Base-by-base conservation (phyloP, 208 protist genomes). In the Polymyxa betae region DNA sequence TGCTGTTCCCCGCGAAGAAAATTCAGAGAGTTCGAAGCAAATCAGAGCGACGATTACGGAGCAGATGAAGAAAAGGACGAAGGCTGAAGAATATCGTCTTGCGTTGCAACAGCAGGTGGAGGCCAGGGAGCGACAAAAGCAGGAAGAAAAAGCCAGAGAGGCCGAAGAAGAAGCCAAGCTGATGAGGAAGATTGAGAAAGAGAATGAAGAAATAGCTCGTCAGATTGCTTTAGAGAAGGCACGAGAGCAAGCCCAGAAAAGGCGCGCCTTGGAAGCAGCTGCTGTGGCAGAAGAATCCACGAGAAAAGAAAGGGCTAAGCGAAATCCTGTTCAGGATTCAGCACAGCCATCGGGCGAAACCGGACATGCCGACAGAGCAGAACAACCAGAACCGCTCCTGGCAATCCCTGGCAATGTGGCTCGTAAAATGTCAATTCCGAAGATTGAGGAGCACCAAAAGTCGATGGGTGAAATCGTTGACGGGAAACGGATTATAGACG, bases 101-200 rank as follows among this genome's bases (percentile, higher is more conserved):
- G 35, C 16, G 72, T n/a, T 82, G n/a, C 5, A 38, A n/a, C 72
- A 82, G n/a, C 72, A 82, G 72, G 35, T 82, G 72, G 72, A 82
- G n/a, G 72, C 5, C 16, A 82, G 72, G 72, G 35, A 82, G 72
- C 5, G 72, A 43, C 72, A 82, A n/a, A 82, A 43, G n/a, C 72
- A 35, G 72, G 35, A 82, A 5, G 72, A 82, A n/a, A 82, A 45
- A 12, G 72, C 16, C 35, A 82, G 40, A 35, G 35, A 82, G 72
- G n/a, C n/a, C 16, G 72, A 82, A n/a, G 72, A 82, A 12, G 72
- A 82, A 35, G 72, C 72, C 72, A 82, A 43, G 5, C 12, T 5
- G 72, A n/a, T 35, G 16, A 43, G 5, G 35, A 43, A 35, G 35
- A 40, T 35, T 5, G 35, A 5, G 5, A 82, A 82, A n/a, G 72